These are phyloP conservation scores for Talaromyces liani DNA, from an alignment of 495 filamentous ascomycete genomes.

Conservation along the genomic window DNA sequence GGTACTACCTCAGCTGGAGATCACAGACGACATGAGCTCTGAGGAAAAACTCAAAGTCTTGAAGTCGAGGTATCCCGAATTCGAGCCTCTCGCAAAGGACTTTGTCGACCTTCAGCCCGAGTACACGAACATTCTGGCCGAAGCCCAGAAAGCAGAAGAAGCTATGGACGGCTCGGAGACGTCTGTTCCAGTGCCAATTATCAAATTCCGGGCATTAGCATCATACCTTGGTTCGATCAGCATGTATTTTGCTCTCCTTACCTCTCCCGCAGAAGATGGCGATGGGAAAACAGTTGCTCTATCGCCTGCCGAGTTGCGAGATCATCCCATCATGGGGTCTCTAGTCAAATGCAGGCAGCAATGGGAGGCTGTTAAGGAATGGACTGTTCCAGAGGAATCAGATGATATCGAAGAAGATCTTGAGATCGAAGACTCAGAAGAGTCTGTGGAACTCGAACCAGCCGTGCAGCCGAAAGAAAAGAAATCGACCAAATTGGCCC, in stretches of 20 bases:
- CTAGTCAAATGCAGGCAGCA: conserved; percentile 71
- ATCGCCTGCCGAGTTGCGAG: conserved; percentile 65
- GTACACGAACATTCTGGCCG: conserved; percentile 47
- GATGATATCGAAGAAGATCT: conserved; percentile 6
- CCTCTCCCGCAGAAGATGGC: conserved; percentile 56
- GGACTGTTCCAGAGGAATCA: conserved; percentile 23
- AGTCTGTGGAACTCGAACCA: conserved; percentile 9
- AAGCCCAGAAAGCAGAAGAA: conserved; percentile 46
- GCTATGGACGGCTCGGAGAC: conserved; percentile 24
- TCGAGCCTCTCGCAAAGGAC: conserved; percentile 75
- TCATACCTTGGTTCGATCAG: conserved; percentile 78
- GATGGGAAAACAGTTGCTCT: conserved; percentile 41
- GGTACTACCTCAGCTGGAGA: conserved; percentile 69
- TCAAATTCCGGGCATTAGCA: conserved; percentile 68
- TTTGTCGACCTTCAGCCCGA: conserved; percentile 63
- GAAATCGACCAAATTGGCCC: conserved; percentile 16
- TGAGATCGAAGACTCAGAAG: conserved; percentile 1
- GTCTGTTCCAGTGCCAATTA: conserved; percentile 42
- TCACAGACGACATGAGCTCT: conserved; percentile 68
- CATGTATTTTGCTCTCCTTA: conserved; percentile 89
- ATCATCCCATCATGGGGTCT: conserved; percentile 83
- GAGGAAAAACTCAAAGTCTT: conserved; percentile 73
- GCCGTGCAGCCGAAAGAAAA: conserved; percentile 17
- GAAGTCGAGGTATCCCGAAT: conserved; percentile 80
- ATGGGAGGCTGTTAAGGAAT: conserved; percentile 68